These are phyloP conservation scores for Phytophthora nicotianae DNA, from an alignment of 352 stramenopile species.

Conservation along the genomic window DNA sequence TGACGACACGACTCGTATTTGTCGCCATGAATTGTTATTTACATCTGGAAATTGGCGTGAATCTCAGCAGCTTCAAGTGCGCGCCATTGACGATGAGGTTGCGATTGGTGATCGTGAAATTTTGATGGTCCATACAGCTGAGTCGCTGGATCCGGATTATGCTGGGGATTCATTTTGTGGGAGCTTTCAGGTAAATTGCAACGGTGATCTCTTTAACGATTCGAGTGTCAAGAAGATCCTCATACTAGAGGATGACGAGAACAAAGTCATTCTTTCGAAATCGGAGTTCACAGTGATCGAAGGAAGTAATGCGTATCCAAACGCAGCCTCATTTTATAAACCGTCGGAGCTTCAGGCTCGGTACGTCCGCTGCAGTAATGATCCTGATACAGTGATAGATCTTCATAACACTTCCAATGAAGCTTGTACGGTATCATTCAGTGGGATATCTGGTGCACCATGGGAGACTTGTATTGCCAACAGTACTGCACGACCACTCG, in stretches of 20 bases:
- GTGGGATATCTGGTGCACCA: neutral
- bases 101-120: slow-evolving; percentile 56
- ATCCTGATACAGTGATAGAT: slow-evolving; percentile 22
- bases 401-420: slow-evolving; percentile 1
- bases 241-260: slow-evolving; percentile 71
- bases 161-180: slow-evolving; percentile 39
- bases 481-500: slow-evolving; percentile 29
- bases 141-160: slow-evolving; percentile 57
- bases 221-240: slow-evolving; percentile 55
- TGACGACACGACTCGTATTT: slow-evolving; percentile 43
- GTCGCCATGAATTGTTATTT: slow-evolving; percentile 63
- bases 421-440: slow-evolving; percentile 27
- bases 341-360: slow-evolving; percentile 25
- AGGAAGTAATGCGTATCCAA: slow-evolving; percentile 55
- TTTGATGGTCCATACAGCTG: slow-evolving; percentile 48
- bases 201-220: slow-evolving; percentile 45
- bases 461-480: slow-evolving; percentile 58
- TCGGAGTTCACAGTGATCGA: slow-evolving; percentile 49
- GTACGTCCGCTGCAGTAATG: slow-evolving; percentile 43
- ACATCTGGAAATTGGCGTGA: slow-evolving; percentile 60
- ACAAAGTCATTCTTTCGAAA: slow-evolving; percentile 57
- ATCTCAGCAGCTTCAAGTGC: slow-evolving; percentile 42
- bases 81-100: slow-evolving; percentile 56
- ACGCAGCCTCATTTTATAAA: slow-evolving; percentile 40
- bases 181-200: slow-evolving; percentile 24